Percentiles rank a stretch among this genome's conserved stretches.
Conservation (phyloP, 148 eudicot genomes). For the Cornus suecica region DNA sequence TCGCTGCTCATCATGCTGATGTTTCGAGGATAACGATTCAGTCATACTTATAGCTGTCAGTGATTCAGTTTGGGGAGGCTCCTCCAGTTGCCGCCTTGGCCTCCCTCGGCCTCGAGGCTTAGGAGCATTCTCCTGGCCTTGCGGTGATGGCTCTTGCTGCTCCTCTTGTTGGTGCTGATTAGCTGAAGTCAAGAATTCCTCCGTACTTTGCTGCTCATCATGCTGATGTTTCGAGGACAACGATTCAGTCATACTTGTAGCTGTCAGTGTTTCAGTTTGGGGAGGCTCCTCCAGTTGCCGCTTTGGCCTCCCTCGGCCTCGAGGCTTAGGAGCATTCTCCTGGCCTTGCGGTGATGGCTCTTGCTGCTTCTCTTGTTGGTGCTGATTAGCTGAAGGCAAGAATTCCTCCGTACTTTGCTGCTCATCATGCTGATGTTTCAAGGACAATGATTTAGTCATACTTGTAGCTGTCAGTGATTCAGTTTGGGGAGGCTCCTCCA, state of each 20-base stretch:
- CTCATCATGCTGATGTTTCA: background rate
- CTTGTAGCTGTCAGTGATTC: background rate
- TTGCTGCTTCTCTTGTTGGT: too few species aligned
- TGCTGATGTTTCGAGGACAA: background rate
- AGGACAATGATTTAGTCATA: background rate
- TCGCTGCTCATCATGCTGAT: background rate
- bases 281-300: conserved; percentile 1
- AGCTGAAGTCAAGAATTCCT: too few species aligned
- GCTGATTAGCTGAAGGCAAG: too few species aligned
- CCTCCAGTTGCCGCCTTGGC: background rate
- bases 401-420: background rate
- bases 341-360: background rate
- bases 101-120: conserved; percentile 10
- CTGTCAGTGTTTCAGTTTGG: background rate
- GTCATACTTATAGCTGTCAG: background rate
- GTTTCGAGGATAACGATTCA: background rate
- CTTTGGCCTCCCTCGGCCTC: conserved; percentile 11
- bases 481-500: background rate
- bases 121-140: too few species aligned
- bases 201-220: background rate
- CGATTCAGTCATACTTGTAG: background rate
- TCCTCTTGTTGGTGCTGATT: too few species aligned
- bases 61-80: background rate
- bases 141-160: background rate
- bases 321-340: background rate